Evolutionary conservation across 169 alveolate genomes (phyloP), one percentile per base, ranked within the genome.

Genomic region (Cytauxzoon felis): DNA sequence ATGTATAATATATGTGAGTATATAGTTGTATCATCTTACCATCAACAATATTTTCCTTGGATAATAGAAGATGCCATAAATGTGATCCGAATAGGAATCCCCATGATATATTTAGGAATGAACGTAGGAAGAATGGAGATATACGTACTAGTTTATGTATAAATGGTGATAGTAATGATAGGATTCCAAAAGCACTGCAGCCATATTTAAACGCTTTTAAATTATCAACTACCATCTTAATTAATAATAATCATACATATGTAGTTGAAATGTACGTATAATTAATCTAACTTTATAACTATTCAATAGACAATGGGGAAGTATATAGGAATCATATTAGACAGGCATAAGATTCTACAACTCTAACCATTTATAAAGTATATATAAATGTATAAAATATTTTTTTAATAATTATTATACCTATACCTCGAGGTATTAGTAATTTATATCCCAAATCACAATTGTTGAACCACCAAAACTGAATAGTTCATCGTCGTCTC

Each of bases 1-100:
- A n/a, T n/a, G n/a, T n/a, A n/a, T n/a, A n/a, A n/a, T n/a, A n/a
- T n/a, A n/a, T n/a, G n/a, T n/a, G n/a, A n/a, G n/a, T n/a, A n/a
- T n/a, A n/a, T n/a, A n/a, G n/a, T n/a, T n/a, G n/a, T n/a, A n/a
- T n/a, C n/a, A n/a, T n/a, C n/a, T n/a, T n/a, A n/a, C 13, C 45
- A 38, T n/a, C 45, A 13, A n/a, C 19, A 38, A 38, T 38, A n/a
- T n/a, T n/a, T 13, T n/a, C 19, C 45, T 38, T 38, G 45, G 78
- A 27, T 6, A 66, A 30, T 21, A 73, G 45, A 0, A 73, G 61
- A 33, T 63, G 52, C 91, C 91, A 86, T 19, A 86, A 11, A 29
- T 83, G 87, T 9, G 80, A 73, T 18, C 91, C 91, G 50, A 86
- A 86, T 56, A 86, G 51, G 53, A 65, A 80, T 4, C 87, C 91